A percentile compares a stretch with the other conserved stretches of the same genome.
Conservation (phyloP, 208 protist species). For the Leishmania guyanensis region DNA sequence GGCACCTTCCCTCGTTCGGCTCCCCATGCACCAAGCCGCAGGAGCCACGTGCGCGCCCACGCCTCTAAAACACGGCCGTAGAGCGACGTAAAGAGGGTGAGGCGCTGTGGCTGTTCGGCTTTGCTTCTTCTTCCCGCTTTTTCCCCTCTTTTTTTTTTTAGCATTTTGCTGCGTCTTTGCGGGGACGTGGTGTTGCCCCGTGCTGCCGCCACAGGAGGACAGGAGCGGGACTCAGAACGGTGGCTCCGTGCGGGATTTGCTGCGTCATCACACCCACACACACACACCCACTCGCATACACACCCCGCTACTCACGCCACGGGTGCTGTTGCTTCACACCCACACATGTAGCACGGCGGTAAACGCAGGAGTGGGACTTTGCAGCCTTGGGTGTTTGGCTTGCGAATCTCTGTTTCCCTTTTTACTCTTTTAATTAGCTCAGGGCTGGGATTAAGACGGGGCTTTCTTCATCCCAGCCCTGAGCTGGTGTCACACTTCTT, state of each 20-base stretch:
- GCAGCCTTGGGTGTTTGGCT: neutral
- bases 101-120: neutral
- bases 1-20: neutral
- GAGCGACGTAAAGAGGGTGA: neutral
- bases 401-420: neutral
- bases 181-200: neutral
- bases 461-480: neutral
- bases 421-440: neutral
- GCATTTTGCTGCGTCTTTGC: neutral
- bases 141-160: neutral
- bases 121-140: neutral
- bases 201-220: neutral
- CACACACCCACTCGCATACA: slow-evolving; percentile 1
- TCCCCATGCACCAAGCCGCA: neutral
- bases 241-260: neutral
- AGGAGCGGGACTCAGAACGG: neutral
- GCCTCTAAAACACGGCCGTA: neutral
- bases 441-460: neutral
- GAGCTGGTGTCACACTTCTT: neutral
- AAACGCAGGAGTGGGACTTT: neutral
- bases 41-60: neutral
- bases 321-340: neutral
- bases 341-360: neutral
- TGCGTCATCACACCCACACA: neutral
- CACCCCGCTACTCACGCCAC: neutral